Conservation (phyloP, 2,329 filamentous ascomycete genomes). For the Lomentospora prolificans region DNA sequence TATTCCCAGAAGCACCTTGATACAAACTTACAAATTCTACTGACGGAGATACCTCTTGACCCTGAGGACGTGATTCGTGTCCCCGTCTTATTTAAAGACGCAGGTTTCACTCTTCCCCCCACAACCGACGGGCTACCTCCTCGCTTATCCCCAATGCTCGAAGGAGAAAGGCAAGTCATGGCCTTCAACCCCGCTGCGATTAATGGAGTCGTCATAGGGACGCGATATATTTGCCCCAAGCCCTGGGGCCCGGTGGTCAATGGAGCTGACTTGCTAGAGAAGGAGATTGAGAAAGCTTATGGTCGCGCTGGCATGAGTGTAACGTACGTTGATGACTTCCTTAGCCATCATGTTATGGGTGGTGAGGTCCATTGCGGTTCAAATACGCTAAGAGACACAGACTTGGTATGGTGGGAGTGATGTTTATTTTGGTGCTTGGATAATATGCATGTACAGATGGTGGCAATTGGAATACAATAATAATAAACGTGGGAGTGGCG, state of each 20-base stretch:
- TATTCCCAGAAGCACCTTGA: conserved; percentile 13
- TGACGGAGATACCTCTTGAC: conserved; percentile 16
- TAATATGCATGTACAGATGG: no score
- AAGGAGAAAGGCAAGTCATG: conserved; percentile 5
- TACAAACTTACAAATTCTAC: conserved; percentile 15
- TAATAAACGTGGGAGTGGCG: no score
- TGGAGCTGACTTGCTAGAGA: conserved; percentile 15
- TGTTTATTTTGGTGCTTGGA: background rate
- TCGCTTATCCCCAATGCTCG: background rate
- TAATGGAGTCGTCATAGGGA: conserved; percentile 12
- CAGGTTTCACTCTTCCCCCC: background rate
- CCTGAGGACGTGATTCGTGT: conserved; percentile 16
- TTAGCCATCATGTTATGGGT: conserved; percentile 15
- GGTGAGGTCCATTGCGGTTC: conserved; percentile 18
- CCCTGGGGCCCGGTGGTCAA: conserved; percentile 16
- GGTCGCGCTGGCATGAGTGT: conserved; percentile 12
- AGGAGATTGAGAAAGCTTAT: conserved; percentile 13
- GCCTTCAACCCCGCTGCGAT: conserved; percentile 11
- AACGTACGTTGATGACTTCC: conserved; percentile 15
- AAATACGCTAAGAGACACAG: conserved; percentile 14
- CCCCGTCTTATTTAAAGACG: conserved; percentile 13
- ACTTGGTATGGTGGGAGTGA: conserved; percentile 14
- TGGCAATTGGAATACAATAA: no score
- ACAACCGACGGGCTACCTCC: background rate
- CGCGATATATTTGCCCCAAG: conserved; percentile 15